A percentile compares a stretch with the other conserved stretches of the same genome.
Conservation (phyloP, 1,284 basidiomycete genomes). For the Cryptococcus amylolentus region DNA sequence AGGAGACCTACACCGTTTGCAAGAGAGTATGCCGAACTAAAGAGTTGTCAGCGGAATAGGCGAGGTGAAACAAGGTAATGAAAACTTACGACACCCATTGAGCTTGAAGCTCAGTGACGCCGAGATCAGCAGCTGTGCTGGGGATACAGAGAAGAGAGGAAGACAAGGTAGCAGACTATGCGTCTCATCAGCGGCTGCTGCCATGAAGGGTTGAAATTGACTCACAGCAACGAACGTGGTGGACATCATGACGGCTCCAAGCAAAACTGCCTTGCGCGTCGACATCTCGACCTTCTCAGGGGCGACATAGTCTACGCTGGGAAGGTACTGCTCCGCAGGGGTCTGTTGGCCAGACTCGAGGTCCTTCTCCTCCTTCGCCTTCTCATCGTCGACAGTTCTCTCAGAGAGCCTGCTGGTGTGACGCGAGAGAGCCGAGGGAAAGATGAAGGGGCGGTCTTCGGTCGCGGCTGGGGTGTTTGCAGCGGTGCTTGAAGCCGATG, state of each 20-base stretch:
- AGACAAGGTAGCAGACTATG: constrained; percentile 14
- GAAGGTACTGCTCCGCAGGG: constrained; percentile 2
- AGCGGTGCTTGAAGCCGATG: not conserved
- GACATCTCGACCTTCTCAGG: constrained; percentile 3
- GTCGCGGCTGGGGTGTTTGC: constrained; percentile 3
- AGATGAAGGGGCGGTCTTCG: constrained; percentile 8
- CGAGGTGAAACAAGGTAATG: not conserved
- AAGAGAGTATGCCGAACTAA: constrained; percentile 45
- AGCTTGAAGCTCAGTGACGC: constrained; percentile 30
- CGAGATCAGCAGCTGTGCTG: constrained; percentile 39
- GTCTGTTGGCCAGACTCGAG: constrained; percentile 3
- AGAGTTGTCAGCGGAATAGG: no score
- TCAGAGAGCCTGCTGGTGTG: constrained; percentile 8
- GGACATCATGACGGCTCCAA: constrained; percentile 24
- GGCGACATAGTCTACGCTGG: not conserved
- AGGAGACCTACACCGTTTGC: constrained; percentile 47
- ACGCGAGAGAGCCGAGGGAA: constrained; percentile 7
- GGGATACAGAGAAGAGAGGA: constrained; percentile 34
- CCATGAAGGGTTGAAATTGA: not conserved
- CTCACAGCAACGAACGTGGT: constrained; percentile 25
- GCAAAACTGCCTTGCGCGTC: constrained; percentile 13
- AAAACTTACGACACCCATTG: constrained; percentile 37
- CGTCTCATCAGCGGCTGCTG: not conserved
- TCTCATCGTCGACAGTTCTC: not conserved
- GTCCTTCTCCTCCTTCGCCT: constrained; percentile 3